Evolutionary conservation across 2,329 filamentous ascomycete species (phyloP).

Genomic region (Nemania sp.): DNA sequence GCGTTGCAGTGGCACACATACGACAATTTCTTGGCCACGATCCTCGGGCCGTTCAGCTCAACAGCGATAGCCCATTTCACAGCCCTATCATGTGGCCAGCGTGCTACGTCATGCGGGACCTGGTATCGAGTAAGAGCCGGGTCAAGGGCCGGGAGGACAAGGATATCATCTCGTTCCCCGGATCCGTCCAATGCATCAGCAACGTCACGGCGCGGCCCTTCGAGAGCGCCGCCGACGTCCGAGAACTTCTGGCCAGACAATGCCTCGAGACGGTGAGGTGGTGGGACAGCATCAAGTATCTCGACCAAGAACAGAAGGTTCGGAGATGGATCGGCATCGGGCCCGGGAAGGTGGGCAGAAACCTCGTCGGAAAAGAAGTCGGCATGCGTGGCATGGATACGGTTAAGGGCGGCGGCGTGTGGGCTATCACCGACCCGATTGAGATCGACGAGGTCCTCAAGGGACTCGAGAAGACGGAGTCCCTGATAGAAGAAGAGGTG

Average conservation of each 20-base stretch:
- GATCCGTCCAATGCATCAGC: slow-evolving; percentile 75
- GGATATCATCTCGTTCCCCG: slow-evolving; percentile 76
- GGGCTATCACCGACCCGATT: slow-evolving; percentile 82
- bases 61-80: slow-evolving; percentile 89
- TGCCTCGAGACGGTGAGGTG: slow-evolving; percentile 91
- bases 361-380: slow-evolving; percentile 93
- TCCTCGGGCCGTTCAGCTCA: slow-evolving; percentile 82
- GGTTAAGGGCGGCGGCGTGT: slow-evolving; percentile 88
- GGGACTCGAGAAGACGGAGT: slow-evolving; percentile 68
- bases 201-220: slow-evolving; percentile 87
- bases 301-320: slow-evolving; percentile 82
- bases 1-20: slow-evolving; percentile 68
- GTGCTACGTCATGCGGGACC: slow-evolving; percentile 69
- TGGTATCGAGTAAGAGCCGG: slow-evolving; percentile 65
- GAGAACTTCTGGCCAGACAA: slow-evolving; percentile 77
- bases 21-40: slow-evolving; percentile 91
- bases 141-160: slow-evolving; percentile 57
- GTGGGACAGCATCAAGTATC: slow-evolving; percentile 91
- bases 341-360: slow-evolving; percentile 89
- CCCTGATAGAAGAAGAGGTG: slow-evolving; percentile 54
- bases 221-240: slow-evolving; percentile 71
- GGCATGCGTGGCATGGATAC: slow-evolving; percentile 79
- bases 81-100: slow-evolving; percentile 90
- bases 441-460: slow-evolving; percentile 72
- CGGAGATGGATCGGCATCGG: slow-evolving; percentile 89